Percentiles rank a stretch among this genome's conserved stretches.
phyloP scores from a whole-genome alignment of 2,329 filamentous ascomycete genomes.

The Colletotrichum acutatum region DNA sequence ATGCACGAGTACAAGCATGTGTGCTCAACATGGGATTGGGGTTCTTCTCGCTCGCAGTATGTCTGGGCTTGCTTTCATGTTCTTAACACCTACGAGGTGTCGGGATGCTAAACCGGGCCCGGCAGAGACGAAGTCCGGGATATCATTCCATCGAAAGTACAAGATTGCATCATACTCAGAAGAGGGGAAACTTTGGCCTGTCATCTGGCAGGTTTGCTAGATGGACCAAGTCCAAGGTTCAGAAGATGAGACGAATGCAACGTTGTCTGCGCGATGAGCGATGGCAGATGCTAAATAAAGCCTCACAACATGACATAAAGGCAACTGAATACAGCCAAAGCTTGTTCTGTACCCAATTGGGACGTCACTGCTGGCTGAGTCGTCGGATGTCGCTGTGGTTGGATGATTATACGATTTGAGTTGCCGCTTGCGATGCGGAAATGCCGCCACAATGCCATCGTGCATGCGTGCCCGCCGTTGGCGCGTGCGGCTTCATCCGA shows the following conservation, averaged over 20 bases:
- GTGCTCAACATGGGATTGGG: neutral
- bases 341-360: neutral
- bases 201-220: neutral
- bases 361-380: neutral
- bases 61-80: neutral
- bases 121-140: neutral
- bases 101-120: neutral
- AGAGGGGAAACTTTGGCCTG: neutral
- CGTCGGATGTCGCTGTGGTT: neutral
- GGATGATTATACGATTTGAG: too few relatives aligned
- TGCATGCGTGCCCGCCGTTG: neutral
- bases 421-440: neutral
- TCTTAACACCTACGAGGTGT: too few relatives aligned
- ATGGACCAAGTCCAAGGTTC: neutral
- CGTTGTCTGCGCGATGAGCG: neutral
- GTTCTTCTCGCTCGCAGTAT: neutral
- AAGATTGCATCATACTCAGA: neutral
- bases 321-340: neutral
- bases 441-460: neutral
- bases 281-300: neutral
- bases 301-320: neutral
- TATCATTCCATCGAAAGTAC: too few relatives aligned
- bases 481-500: neutral
- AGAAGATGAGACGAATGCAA: neutral
- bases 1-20: neutral